phyloP scores from a whole-genome alignment of 805 yeast species.

The Blastobotrys attinorum region DNA sequence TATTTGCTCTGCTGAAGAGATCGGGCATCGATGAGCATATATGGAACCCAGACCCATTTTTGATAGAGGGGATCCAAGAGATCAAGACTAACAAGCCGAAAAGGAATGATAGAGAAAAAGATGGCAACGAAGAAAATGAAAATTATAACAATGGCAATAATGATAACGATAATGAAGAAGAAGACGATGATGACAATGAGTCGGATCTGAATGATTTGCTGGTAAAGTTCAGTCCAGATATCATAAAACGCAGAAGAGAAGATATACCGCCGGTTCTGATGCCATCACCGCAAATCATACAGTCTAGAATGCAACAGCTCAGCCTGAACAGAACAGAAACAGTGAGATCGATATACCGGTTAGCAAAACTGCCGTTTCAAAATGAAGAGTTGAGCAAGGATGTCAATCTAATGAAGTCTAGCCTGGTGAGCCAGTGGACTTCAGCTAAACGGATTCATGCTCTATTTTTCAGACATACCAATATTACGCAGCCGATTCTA shows the following conservation, averaged over 20 bases:
- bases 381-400: neutral
- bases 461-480: conserved; percentile 3
- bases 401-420: neutral
- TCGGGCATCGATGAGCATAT: neutral
- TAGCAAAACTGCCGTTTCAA: neutral
- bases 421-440: neutral
- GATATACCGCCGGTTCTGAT: neutral
- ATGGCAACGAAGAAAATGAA: too few relatives aligned
- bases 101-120: too few relatives aligned
- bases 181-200: too few relatives aligned
- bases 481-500: conserved; percentile 5
- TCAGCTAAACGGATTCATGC: neutral
- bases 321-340: neutral
- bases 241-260: neutral
- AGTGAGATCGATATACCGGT: neutral
- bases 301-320: neutral
- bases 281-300: neutral
- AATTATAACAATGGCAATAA: too few relatives aligned
- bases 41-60: neutral
- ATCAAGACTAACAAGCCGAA: neutral
- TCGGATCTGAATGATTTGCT: too few relatives aligned
- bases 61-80: neutral
- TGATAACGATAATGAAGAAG: neutral
- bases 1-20: neutral
- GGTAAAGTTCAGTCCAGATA: neutral